Evolutionary conservation across 352 stramenopile species (phyloP).

Genomic region (Detonula confervacea): DNA sequence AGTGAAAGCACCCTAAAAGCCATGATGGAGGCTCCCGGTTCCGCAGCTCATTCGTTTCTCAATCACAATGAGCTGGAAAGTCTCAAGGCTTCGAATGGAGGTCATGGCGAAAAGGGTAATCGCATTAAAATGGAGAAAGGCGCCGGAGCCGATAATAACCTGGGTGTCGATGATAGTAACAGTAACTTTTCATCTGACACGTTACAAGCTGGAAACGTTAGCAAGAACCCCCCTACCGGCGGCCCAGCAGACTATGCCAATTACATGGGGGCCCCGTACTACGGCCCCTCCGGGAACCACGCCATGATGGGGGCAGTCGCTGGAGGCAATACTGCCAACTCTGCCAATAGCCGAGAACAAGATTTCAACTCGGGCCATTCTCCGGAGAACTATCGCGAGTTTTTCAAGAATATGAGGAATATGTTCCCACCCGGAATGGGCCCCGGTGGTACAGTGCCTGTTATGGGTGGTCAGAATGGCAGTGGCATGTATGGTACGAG

Average conservation of each 20-base stretch:
- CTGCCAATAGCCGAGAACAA: background rate
- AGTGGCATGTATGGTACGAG: background rate
- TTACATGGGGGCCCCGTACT: background rate
- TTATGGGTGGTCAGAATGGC: background rate
- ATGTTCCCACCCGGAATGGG: background rate
- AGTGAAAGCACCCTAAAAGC: background rate
- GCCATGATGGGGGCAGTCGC: no score
- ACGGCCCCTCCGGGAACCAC: background rate
- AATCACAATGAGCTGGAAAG: background rate
- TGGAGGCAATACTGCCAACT: no score
- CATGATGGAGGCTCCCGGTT: background rate
- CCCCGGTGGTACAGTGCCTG: background rate
- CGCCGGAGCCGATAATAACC: background rate
- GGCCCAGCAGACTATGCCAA: background rate
- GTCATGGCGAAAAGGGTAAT: no score
- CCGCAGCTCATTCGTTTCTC: background rate
- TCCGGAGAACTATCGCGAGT: background rate
- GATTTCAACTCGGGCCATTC: conserved; percentile 1
- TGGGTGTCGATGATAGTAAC: background rate
- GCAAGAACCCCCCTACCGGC: no score
- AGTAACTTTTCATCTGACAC: conserved; percentile 3
- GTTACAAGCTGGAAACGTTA: background rate
- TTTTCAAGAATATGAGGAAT: conserved; percentile 6
- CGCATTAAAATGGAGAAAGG: no score
- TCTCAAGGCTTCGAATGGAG: no score